Evolutionary conservation across 768 basidiomycete species (phyloP).

Genomic region (Hygrophorus russula): DNA sequence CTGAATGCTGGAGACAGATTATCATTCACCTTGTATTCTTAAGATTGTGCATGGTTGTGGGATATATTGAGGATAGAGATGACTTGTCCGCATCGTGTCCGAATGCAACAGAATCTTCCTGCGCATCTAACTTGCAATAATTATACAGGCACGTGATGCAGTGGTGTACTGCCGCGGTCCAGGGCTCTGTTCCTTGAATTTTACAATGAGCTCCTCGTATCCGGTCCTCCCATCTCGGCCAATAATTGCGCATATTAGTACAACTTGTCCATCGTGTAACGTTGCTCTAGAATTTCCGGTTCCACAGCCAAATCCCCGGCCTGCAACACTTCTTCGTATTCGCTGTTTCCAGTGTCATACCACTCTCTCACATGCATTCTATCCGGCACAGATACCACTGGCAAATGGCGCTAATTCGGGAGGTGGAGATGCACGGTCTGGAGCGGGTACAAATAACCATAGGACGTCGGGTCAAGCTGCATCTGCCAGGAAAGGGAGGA

Average conservation of each 20-base stretch:
- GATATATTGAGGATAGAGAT: too few relatives aligned
- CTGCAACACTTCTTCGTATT: slow-evolving; percentile 49
- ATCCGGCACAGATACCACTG: slow-evolving; percentile 53
- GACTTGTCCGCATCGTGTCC: too few relatives aligned
- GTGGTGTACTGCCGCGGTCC: too few relatives aligned
- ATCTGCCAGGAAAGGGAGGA: slow-evolving; percentile 42
- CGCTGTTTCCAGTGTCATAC: slow-evolving; percentile 61
- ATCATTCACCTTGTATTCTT: too few relatives aligned
- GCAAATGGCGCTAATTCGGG: not conserved
- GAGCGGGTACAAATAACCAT: slow-evolving; percentile 8
- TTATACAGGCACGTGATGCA: too few relatives aligned
- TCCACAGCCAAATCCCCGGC: slow-evolving; percentile 44
- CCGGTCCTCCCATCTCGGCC: slow-evolving; percentile 35
- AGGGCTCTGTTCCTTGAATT: too few relatives aligned
- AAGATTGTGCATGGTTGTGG: too few relatives aligned
- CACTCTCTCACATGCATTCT: slow-evolving; percentile 53
- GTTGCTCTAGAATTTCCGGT: slow-evolving; percentile 55
- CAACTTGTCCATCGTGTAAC: slow-evolving; percentile 49
- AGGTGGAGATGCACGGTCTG: slow-evolving; percentile 7
- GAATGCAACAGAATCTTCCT: too few relatives aligned
- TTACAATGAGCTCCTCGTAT: not conserved
- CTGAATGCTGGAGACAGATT: too few relatives aligned
- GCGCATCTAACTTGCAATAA: too few relatives aligned
- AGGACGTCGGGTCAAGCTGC: slow-evolving; percentile 15
- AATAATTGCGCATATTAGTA: slow-evolving; percentile 53